These are phyloP conservation scores for Hippophae rhamnoides DNA, from an alignment of 306 rosid species.

Conservation along the genomic window DNA sequence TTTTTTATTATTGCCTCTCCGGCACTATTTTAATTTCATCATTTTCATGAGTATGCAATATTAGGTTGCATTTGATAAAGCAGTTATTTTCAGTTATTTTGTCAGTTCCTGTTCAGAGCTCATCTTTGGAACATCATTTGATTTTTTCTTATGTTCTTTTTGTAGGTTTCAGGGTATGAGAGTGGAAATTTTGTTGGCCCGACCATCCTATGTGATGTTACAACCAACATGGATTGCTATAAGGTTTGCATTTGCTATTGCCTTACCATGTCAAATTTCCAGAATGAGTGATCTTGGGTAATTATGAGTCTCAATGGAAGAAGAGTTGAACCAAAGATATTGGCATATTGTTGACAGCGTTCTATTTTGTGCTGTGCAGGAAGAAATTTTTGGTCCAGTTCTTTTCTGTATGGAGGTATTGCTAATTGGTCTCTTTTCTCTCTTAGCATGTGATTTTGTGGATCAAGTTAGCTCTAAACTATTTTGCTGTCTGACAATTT, in stretches of 20 bases:
- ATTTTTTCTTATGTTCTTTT: slow-evolving; percentile 9
- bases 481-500: slow-evolving; percentile 18
- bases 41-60: background rate
- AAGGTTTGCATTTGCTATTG: slow-evolving; percentile 26
- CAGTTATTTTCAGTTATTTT: background rate
- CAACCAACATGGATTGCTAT: slow-evolving; percentile 61
- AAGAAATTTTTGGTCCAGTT: slow-evolving; percentile 64
- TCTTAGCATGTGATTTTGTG: slow-evolving; percentile 1
- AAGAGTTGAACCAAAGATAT: slow-evolving; percentile 21
- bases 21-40: background rate
- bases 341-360: slow-evolving; percentile 27
- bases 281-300: slow-evolving; percentile 14
- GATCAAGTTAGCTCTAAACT: slow-evolving; percentile 10
- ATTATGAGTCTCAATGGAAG: slow-evolving; percentile 16
- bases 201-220: slow-evolving; percentile 47
- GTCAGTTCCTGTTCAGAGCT: slow-evolving; percentile 2
- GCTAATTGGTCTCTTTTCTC: slow-evolving; percentile 5
- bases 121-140: slow-evolving; percentile 10
- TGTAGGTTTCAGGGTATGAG: slow-evolving; percentile 61
- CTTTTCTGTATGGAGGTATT: slow-evolving; percentile 65
- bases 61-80: background rate
- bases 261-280: slow-evolving; percentile 1
- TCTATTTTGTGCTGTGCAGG: slow-evolving; percentile 40
- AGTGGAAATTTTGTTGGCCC: slow-evolving; percentile 63
- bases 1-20: background rate